Conservation (phyloP, 2,329 filamentous ascomycete genomes). For the Trichocomaceae sp. region DNA sequence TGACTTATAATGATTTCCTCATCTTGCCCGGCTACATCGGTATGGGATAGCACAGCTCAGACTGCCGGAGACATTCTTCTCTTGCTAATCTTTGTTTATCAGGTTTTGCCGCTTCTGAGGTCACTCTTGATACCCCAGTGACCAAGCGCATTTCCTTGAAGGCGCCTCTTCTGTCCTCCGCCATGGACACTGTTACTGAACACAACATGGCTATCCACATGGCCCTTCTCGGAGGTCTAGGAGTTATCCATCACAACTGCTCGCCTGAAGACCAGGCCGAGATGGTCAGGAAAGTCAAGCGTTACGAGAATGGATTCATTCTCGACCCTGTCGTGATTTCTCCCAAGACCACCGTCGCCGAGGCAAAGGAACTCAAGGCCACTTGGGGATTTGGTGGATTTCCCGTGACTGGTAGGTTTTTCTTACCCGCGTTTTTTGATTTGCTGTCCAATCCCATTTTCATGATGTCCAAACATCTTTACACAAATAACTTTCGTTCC, state of each 20-base stretch:
- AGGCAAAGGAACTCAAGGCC: conserved; percentile 88
- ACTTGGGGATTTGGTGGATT: conserved; percentile 98
- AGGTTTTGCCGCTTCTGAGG: conserved; percentile 86
- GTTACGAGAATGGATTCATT: conserved; percentile 99
- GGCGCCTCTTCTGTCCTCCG: conserved; percentile 93
- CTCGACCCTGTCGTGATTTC: conserved; percentile 88
- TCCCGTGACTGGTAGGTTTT: conserved; percentile 86
- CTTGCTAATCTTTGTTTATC: conserved; percentile 12
- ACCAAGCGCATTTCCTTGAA: conserved; percentile 95
- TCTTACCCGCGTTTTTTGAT: conserved; percentile 14
- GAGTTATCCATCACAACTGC: conserved; percentile 99
- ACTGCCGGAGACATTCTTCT: background rate
- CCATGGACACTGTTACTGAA: conserved; percentile 99
- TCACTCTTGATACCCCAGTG: conserved; percentile 80
- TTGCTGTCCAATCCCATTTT: background rate
- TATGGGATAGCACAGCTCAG: conserved; percentile 30
- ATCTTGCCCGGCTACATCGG: conserved; percentile 94
- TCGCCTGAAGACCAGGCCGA: conserved; percentile 94
- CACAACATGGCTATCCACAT: conserved; percentile 99
- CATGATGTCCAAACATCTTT: conserved; percentile 47
- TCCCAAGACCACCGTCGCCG: conserved; percentile 77
- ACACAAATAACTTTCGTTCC: conserved; percentile 99
- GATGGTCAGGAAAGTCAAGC: conserved; percentile 99
- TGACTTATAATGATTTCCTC: conserved; percentile 99
- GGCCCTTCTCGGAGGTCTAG: conserved; percentile 48